Conservation (phyloP, 441 rosid genomes). For the Raphanus hybrid region DNA sequence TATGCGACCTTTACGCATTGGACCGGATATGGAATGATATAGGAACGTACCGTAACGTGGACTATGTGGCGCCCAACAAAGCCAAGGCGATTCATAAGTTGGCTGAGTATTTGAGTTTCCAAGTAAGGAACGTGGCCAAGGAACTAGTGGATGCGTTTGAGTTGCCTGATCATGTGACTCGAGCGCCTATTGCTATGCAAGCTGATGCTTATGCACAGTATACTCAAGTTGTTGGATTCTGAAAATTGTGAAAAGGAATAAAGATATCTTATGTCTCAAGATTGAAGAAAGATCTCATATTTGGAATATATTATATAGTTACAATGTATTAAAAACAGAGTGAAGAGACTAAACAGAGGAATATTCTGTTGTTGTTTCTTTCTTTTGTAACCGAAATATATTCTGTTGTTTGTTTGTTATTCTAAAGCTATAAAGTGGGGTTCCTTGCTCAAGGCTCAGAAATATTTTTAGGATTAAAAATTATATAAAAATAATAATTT, state of each 20-base stretch:
- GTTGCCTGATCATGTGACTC: conserved; percentile 74
- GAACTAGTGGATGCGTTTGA: conserved; percentile 88
- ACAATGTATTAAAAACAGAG: neutral
- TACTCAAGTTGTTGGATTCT: conserved; percentile 82
- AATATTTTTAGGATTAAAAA: neutral
- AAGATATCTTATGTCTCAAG: conserved; percentile 32
- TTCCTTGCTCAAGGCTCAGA: neutral
- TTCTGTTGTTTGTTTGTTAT: neutral
- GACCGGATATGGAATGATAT: conserved; percentile 90
- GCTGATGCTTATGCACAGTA: conserved; percentile 91
- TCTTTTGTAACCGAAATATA: neutral
- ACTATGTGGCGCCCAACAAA: conserved; percentile 93
- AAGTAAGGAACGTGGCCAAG: conserved; percentile 78
- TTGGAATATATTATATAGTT: neutral
- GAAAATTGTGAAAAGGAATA: neutral
- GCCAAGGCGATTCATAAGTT: conserved; percentile 99
- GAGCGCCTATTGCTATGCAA: conserved; percentile 95
- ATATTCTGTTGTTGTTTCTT: neutral
- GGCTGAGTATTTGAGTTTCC: conserved; percentile 82
- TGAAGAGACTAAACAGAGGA: neutral
- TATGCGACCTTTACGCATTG: conserved; percentile 93
- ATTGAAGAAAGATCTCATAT: conserved; percentile 23
- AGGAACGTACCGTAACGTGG: conserved; percentile 85
- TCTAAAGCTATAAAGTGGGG: neutral
- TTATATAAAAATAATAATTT: neutral